Base-by-base conservation (phyloP, 768 basidiomycete species). In the Roridomyces roridus region DNA sequence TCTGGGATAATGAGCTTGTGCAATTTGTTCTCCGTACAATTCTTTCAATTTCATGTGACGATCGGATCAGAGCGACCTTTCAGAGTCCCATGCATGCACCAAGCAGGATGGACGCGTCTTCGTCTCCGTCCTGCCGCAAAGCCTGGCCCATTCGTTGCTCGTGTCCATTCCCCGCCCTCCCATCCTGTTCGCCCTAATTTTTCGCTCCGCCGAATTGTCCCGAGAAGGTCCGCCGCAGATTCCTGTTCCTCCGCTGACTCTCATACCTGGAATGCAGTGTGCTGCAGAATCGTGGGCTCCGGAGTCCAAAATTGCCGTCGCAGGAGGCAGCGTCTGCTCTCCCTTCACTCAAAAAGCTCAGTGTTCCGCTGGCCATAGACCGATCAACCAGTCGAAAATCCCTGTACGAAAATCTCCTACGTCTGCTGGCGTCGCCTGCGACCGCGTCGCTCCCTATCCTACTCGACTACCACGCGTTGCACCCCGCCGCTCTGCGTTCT, bases 381-480 rank as follows among this genome's bases (percentile, higher is more conserved):
- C 49, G 62, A 36, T 74, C 76, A 42, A 70, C 59, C 35, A 73
- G 70, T 26, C 63, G 65, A 39, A 54, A 64, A 4, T 65, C 72
- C 0, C 68, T 86, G 0, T 78, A 79, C 59, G 70, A 67, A 29
- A 81, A 80, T 60, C 70, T 85, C 43, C 62, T 81, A 25, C 70
- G 68, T 58, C 70, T 80, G 34, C 51, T 77, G 31, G 70, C 67
- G 21, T 60, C 63, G n/a, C 68, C 64, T 8, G 67, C 66, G 25
- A 74, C 70, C 24, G 40, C 73, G 17, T 63, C 66, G 40, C 68
- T 80, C 36, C 68, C 76, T 3, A 68, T 65, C 8, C 61, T 85
- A n/a, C 47, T 85, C n/a, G 75, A 80, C 49, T 85, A 82, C 62
- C 83, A 87, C 65, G 70, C 68, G 26, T 51, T 70, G 29, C 72